Conservation (phyloP, 2,329 filamentous ascomycete genomes). For the Nemania sp. region DNA sequence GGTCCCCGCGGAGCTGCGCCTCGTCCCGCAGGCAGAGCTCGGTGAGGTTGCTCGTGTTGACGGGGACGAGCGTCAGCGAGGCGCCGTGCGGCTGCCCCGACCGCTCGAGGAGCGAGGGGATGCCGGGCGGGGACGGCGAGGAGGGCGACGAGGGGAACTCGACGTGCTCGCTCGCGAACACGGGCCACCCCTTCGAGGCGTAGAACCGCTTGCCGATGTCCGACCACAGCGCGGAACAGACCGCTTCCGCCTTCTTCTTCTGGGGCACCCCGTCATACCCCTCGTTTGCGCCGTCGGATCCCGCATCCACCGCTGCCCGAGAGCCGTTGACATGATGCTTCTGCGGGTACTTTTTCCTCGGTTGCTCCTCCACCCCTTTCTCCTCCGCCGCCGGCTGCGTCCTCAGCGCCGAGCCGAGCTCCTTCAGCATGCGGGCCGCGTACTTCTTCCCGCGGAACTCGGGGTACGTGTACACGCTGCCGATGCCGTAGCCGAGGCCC, state of each 20-base stretch:
- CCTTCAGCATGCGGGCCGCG: conserved; percentile 73
- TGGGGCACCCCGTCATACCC: not conserved
- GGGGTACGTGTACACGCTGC: conserved; percentile 76
- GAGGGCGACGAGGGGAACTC: conserved; percentile 51
- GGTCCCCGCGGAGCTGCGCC: conserved; percentile 57
- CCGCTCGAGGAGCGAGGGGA: conserved; percentile 31
- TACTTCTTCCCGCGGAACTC: conserved; percentile 74
- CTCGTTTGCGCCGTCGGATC: not conserved
- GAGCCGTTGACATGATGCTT: not conserved
- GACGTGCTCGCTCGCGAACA: conserved; percentile 74
- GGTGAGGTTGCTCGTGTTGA: conserved; percentile 65
- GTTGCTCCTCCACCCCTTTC: conserved; percentile 27
- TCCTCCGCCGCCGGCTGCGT: conserved; percentile 42
- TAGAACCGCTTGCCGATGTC: conserved; percentile 88
- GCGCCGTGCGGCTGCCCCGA: not conserved
- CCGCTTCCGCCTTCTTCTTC: conserved; percentile 31
- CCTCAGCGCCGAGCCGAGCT: conserved; percentile 57
- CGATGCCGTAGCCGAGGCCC: conserved; percentile 72
- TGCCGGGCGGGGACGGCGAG: conserved; percentile 32
- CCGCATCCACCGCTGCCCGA: not conserved
- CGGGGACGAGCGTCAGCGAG: conserved; percentile 38
- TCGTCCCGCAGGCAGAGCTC: conserved; percentile 69
- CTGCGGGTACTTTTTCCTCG: not conserved
- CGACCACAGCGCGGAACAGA: conserved; percentile 82
- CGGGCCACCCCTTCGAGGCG: conserved; percentile 74